Evolutionary conservation across 1,139 yeast species (phyloP).

Genomic region (Hyphopichia pseudoburtonii): DNA sequence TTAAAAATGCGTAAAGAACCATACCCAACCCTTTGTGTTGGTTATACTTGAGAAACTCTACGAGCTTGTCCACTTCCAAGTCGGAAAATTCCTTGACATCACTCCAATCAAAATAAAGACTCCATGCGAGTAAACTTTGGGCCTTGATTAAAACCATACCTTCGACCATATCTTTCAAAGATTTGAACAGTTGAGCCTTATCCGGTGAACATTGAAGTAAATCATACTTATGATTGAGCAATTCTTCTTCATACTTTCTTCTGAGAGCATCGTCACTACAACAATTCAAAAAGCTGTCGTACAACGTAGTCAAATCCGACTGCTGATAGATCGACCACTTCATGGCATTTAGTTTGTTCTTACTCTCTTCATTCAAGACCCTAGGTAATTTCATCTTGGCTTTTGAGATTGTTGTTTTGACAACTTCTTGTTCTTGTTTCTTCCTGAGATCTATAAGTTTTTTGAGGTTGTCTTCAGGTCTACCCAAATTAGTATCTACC

Average conservation of each 20-base stretch:
- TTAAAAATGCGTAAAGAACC: slow-evolving; percentile 56
- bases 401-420: slow-evolving; percentile 27
- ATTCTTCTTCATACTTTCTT: slow-evolving; percentile 56
- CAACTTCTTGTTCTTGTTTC: slow-evolving; percentile 38
- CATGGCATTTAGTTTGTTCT: slow-evolving; percentile 33
- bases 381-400: slow-evolving; percentile 44
- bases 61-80: slow-evolving; percentile 48
- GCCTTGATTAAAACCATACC: slow-evolving; percentile 74
- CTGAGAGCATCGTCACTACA: slow-evolving; percentile 65
- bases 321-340: slow-evolving; percentile 51
- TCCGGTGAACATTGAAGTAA: slow-evolving; percentile 47
- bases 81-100: slow-evolving; percentile 54
- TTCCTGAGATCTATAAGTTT: slow-evolving; percentile 50
- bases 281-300: slow-evolving; percentile 56
- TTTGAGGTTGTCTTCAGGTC: slow-evolving; percentile 48
- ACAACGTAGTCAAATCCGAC: slow-evolving; percentile 54
- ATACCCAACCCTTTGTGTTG: slow-evolving; percentile 64
- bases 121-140: slow-evolving; percentile 69
- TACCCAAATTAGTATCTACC: slow-evolving; percentile 51
- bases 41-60: slow-evolving; percentile 55
- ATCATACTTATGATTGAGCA: slow-evolving; percentile 56
- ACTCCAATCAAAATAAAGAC: slow-evolving; percentile 70
- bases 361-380: slow-evolving; percentile 30
- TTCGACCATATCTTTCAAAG: slow-evolving; percentile 58
- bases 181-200: slow-evolving; percentile 28